These are phyloP conservation scores for Fusarium pseudograminearum DNA, from an alignment of 2,329 filamentous ascomycete genomes.

Conservation along the genomic window DNA sequence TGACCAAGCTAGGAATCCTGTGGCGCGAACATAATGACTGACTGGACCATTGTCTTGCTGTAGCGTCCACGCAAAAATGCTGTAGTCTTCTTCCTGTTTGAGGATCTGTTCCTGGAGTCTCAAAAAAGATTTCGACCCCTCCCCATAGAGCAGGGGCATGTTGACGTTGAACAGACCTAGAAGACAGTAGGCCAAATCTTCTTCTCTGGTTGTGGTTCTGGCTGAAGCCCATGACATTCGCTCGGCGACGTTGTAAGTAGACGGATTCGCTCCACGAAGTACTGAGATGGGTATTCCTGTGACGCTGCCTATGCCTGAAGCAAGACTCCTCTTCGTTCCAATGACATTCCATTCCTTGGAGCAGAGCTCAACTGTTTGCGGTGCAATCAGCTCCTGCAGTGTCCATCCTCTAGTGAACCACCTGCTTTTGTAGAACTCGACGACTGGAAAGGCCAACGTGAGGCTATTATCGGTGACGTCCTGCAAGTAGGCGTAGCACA, in stretches of 20 bases:
- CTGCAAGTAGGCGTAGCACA: conserved; percentile 23
- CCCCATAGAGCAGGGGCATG: conserved; percentile 23
- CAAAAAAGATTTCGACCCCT: conserved; percentile 15
- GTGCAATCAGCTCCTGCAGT: conserved; percentile 25
- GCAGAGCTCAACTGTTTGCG: conserved; percentile 18
- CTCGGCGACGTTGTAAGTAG: conserved; percentile 5
- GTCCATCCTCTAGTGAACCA: conserved; percentile 26
- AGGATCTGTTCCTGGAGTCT: conserved; percentile 27
- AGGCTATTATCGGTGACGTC: conserved; percentile 10
- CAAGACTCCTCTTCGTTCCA: conserved; percentile 20
- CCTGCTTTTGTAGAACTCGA: conserved; percentile 10
- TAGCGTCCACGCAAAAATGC: conserved; percentile 20
- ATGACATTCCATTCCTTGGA: conserved; percentile 10
- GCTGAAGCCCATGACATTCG: conserved; percentile 30
- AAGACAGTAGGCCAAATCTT: conserved; percentile 22
- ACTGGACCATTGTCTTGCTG: not conserved
- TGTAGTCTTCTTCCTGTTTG: conserved; percentile 25
- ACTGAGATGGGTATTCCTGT: conserved; percentile 22
- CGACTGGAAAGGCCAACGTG: not conserved
- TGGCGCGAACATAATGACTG: not conserved
- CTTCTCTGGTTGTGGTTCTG: conserved; percentile 23
- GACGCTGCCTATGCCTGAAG: not conserved
- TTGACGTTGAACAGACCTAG: conserved; percentile 23
- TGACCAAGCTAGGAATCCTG: conserved; percentile 19
- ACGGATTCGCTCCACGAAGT: conserved; percentile 4